These are phyloP conservation scores for Phaffomyces thermotolerans DNA, from an alignment of 805 yeast species.

Conservation along the genomic window DNA sequence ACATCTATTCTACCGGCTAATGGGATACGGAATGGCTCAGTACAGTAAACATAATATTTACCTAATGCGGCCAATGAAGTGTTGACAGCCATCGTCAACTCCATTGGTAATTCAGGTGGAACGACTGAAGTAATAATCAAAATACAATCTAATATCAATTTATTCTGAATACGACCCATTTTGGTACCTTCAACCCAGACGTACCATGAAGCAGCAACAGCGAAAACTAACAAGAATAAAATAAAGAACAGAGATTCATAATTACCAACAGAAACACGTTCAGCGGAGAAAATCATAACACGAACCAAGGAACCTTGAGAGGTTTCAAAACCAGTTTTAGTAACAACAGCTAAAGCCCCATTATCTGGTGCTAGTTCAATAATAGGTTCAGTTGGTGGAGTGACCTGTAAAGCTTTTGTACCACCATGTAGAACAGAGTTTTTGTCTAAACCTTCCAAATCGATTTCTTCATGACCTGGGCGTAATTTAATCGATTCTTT, in stretches of 20 bases:
- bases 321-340: constrained; percentile 97
- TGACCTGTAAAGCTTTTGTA: constrained; percentile 89
- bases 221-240: constrained; percentile 81
- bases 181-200: constrained; percentile 97
- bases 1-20: constrained; percentile 97
- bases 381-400: constrained; percentile 48
- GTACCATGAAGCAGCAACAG: constrained; percentile 93
- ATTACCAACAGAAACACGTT: constrained; percentile 93
- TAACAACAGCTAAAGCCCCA: constrained; percentile 86
- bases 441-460: constrained; percentile 79
- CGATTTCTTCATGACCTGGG: constrained; percentile 60
- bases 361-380: constrained; percentile 65
- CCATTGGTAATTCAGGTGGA: constrained; percentile 99
- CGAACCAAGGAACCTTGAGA: constrained; percentile 96
- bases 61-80: constrained; percentile 80
- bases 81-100: constrained; percentile 96
- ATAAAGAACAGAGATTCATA: constrained; percentile 91
- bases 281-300: constrained; percentile 95
- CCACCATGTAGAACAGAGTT: constrained; percentile 91
- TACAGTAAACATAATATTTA: constrained; percentile 87
- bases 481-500: constrained; percentile 87
- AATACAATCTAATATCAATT: constrained; percentile 90
- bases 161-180: constrained; percentile 92
- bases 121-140: constrained; percentile 95
- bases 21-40: constrained; percentile 97